Percentiles rank a stretch among this genome's conserved stretches.
Conservation (phyloP, 805 yeast genomes). For the Candida sakaeoensis region DNA sequence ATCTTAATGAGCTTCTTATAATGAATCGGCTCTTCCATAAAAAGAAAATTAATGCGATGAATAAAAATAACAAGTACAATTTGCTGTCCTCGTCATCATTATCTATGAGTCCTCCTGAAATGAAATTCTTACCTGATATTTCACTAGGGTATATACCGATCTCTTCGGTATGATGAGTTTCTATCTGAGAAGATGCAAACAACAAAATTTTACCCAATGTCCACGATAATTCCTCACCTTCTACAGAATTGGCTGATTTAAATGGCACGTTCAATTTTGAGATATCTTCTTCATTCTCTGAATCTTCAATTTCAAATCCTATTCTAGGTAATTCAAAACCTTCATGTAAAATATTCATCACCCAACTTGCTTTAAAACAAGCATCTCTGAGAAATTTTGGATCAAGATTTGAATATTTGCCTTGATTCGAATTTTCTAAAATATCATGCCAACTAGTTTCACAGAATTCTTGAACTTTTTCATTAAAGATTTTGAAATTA, state of each 20-base stretch:
- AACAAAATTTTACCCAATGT: constrained; percentile 84
- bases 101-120: constrained; percentile 26
- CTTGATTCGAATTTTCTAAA: constrained; percentile 47
- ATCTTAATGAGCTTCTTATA: too few relatives aligned
- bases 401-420: constrained; percentile 55
- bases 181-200: constrained; percentile 71
- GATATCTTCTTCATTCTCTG: constrained; percentile 24
- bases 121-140: constrained; percentile 27
- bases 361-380: constrained; percentile 96
- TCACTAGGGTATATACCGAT: constrained; percentile 43
- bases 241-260: constrained; percentile 74
- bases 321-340: constrained; percentile 85
- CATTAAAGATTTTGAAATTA: constrained; percentile 66
- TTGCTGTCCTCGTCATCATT: constrained; percentile 11
- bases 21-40: too few relatives aligned
- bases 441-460: constrained; percentile 64
- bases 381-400: constrained; percentile 61
- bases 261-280: constrained; percentile 53
- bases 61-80: constrained; percentile 9
- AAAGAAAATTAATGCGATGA: constrained; percentile 12
- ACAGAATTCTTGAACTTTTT: constrained; percentile 68
- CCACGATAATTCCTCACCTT: constrained; percentile 92
- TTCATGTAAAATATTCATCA: constrained; percentile 80
- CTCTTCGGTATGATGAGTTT: constrained; percentile 7
- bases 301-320: constrained; percentile 42